Evolutionary conservation across 2,329 filamentous ascomycete genomes (phyloP).

Genomic region (Pyricularia pennisetigena): DNA sequence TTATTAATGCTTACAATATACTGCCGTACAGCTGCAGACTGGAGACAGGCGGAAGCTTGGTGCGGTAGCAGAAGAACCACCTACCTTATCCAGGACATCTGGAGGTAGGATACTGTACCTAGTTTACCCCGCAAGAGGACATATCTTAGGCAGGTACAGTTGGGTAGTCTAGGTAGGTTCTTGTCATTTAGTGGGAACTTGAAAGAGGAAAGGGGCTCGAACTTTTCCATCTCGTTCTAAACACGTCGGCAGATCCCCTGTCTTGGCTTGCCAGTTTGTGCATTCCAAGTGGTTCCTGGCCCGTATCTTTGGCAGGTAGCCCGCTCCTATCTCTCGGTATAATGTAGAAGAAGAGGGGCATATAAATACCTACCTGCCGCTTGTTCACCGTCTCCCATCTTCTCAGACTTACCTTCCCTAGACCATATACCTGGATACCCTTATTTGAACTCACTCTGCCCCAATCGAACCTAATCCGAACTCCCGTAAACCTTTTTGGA

Average conservation of each 20-base stretch:
- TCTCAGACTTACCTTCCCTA: not conserved
- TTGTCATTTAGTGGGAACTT: not conserved
- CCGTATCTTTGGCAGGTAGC: not conserved
- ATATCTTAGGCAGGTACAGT: not conserved
- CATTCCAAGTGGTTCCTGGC: not conserved
- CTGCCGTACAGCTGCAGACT: not conserved
- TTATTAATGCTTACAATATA: not conserved
- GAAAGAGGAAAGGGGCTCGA: not conserved
- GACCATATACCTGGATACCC: not conserved
- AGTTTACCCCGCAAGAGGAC: not conserved
- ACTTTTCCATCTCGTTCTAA: not conserved
- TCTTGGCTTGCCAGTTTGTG: not conserved
- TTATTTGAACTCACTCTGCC: no score
- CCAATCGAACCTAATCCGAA: no score
- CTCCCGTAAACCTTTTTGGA: not conserved
- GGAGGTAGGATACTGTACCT: no score
- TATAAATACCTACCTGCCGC: not conserved
- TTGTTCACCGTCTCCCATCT: constrained; percentile 1
- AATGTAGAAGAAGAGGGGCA: not conserved
- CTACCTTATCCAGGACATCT: no score
- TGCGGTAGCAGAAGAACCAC: no score
- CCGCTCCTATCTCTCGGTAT: not conserved
- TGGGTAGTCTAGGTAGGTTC: not conserved
- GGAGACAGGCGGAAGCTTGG: not conserved
- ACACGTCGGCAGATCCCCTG: not conserved